phyloP scores from a whole-genome alignment of 495 filamentous ascomycete species.

The Neurospora pannonica region DNA sequence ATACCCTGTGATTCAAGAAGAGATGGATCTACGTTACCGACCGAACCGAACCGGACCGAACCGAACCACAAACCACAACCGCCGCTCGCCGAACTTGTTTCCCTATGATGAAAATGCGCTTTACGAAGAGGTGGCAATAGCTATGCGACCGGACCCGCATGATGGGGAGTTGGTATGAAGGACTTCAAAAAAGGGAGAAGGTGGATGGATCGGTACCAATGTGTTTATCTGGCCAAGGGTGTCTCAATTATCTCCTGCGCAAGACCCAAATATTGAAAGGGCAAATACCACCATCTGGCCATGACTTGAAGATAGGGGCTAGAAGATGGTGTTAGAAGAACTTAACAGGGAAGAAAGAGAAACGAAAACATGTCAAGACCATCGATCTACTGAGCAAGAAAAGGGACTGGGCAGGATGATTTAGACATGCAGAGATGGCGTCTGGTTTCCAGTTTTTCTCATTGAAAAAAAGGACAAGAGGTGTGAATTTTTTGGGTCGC shows the following conservation, averaged over 20 bases:
- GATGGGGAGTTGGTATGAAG: neutral
- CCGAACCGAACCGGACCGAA: neutral
- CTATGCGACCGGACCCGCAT: neutral
- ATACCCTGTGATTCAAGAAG: neutral
- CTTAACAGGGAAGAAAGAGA: neutral
- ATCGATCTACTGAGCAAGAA: neutral
- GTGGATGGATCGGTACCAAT: neutral
- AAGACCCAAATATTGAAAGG: neutral
- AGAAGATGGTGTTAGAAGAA: neutral
- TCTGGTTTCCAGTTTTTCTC: neutral
- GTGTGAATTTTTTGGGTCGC: neutral
- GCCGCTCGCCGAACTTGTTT: neutral
- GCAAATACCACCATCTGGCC: neutral
- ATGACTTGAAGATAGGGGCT: too few species aligned
- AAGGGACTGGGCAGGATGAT: neutral
- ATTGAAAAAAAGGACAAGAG: neutral
- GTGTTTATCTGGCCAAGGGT: neutral
- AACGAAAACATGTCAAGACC: neutral
- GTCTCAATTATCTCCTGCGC: neutral
- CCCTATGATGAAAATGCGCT: neutral
- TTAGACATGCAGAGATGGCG: neutral
- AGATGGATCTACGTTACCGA: neutral
- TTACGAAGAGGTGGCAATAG: neutral
- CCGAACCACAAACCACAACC: neutral
- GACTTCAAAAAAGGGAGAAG: neutral